Evolutionary conservation across 768 basidiomycete genomes (phyloP), one percentile per base, ranked within the genome.

Genomic region (Neoboletus subvelutipes): DNA sequence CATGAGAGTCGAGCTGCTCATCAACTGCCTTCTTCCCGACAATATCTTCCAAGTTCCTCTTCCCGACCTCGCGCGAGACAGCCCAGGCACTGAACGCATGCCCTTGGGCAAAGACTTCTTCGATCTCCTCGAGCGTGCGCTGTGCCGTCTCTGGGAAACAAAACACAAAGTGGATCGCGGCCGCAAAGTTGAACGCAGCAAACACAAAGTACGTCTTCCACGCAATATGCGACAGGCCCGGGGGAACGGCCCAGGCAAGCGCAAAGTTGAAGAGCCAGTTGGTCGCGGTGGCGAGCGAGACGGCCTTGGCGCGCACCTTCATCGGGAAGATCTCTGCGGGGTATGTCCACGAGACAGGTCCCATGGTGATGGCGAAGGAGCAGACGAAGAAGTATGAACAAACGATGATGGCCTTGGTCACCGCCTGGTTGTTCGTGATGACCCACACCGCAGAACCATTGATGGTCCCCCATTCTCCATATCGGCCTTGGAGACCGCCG

Each of bases 201-300:
- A 90, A 89, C 69, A 90, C 83, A 72, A 88, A 88, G 72, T 89
- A 90, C 2, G 81, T 90, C 73, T 83, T 86, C 80, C 83, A 87
- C 17, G 85, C 87, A 57, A 91, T 88, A 61, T 61, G 76, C 29
- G 80, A 70, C 47, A 91, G 80, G 8, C 81, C 83, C 0, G 89
- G 87, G 1, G 90, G 90, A 2, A 89, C 87, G 9, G 86, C 87
- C 75, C 83, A 89, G 0, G 87, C 87, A 55, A 89, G 80, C 15
- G 85, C 85, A 60, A 84, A 85, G 77, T 88, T 88, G 77, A 89
- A 88, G 22, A 78, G 67, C 86, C 85, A 84, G 70, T 85, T 85
- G 22, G 74, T 67, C 28, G 73, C 71, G 1, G 70, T 69, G 0
- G 81, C 61, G 45, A 81, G 51, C 2, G 80, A 72, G 39, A 82